Evolutionary conservation across 2,329 filamentous ascomycete genomes (phyloP).

Genomic region (Pseudocercospora vitis): DNA sequence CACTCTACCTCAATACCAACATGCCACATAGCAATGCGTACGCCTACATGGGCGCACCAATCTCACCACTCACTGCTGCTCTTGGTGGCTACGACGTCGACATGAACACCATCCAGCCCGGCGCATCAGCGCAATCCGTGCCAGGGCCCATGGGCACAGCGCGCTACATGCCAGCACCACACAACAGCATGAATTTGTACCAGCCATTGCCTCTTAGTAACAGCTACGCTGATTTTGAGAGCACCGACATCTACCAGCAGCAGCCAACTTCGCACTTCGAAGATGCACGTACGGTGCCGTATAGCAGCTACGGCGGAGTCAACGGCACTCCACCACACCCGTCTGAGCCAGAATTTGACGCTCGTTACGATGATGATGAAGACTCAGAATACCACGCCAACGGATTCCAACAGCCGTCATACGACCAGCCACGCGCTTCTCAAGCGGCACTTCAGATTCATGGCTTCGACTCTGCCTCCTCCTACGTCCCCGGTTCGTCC

Average conservation of each 20-base stretch:
- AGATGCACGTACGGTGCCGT: background rate
- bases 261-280: background rate
- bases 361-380: background rate
- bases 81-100: background rate
- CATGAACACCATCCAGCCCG: background rate
- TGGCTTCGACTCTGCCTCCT: background rate
- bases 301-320: background rate
- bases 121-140: background rate
- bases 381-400: background rate
- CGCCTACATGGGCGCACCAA: background rate
- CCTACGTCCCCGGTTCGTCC: background rate
- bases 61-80: conserved; percentile 5
- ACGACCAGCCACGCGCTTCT: background rate
- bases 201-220: conserved; percentile 1
- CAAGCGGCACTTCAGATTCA: background rate
- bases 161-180: conserved; percentile 2
- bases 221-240: background rate
- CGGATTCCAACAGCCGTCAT: background rate
- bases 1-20: background rate
- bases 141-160: background rate
- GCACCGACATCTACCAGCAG: background rate
- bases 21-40: background rate
- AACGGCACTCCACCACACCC: conserved; percentile 8
- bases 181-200: background rate
- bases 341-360: background rate